Evolutionary conservation across 768 basidiomycete genomes (phyloP), one percentile per base, ranked within the genome.

Genomic region (Coprinopsis cinerea): DNA sequence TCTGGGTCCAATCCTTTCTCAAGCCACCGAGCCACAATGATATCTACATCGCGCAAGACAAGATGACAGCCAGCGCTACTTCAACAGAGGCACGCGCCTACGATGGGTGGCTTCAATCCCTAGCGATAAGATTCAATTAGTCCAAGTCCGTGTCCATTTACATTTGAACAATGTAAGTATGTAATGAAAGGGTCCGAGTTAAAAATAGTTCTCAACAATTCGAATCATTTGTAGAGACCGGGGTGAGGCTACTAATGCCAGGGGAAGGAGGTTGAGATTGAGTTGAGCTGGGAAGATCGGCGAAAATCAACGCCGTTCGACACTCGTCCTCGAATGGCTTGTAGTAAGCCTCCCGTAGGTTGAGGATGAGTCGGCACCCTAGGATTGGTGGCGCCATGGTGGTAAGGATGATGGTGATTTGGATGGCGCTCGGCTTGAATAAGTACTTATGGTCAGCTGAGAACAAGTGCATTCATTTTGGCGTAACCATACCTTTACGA

Each of bases 301-400:
- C 30, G 7, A 7, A 32, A 32, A 15, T n/a, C n/a, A n/a, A n/a
- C n/a, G n/a, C n/a, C n/a, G 15, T 30, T 26, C 28, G 25, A 32
- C 14, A 47, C 42, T 54, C 54, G 18, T 51, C 47, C 20, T 49
- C 43, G 35, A 60, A 58, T 14, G 59, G 55, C 18, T 44, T 46
- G 34, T 59, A 61, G 40, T 61, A 61, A 9, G 60, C 48, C 20
- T 61, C 60, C n/a, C 60, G 45, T 11, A 61, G 49, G 34, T 59
- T 61, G 22, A 61, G 52, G 7, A 61, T 55, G 2, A 59, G 55
- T 3, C 60, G 54, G 23, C 54, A 54, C 6, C 60, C 60, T 17
- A 59, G 32, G 22, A 61, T 52, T 5, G 53, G 52, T 15, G 54
- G 47, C 5, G 49, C 52, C 23, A 55, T 52, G 14, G 44, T 27